A percentile compares a stretch with the other conserved stretches of the same genome.
phyloP scores from a whole-genome alignment of 257 asterid genomes.

The Fraxinus cuspidata region DNA sequence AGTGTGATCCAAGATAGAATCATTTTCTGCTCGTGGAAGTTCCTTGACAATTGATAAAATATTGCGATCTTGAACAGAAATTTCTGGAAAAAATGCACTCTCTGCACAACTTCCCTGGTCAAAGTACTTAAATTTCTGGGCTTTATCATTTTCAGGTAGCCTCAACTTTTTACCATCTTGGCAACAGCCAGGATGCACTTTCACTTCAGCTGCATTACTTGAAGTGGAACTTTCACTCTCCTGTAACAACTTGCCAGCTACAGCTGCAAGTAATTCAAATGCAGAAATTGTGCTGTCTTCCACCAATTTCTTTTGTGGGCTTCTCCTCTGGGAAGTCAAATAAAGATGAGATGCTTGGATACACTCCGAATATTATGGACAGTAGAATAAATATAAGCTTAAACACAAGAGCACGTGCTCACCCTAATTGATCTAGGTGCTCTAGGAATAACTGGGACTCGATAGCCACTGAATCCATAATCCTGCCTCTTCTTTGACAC shows the following conservation, averaged over 20 bases:
- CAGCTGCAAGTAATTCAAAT: slow-evolving; percentile 92
- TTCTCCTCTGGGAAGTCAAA: slow-evolving; percentile 57
- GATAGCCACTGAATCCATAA: slow-evolving; percentile 43
- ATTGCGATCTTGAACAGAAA: slow-evolving; percentile 37
- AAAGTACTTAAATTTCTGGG: slow-evolving; percentile 52
- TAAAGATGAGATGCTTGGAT: slow-evolving; percentile 19
- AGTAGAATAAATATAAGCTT: slow-evolving; percentile 20
- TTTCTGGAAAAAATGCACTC: slow-evolving; percentile 56
- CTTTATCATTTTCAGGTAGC: slow-evolving; percentile 41
- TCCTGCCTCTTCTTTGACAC: slow-evolving; percentile 60
- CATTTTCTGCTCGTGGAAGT: slow-evolving; percentile 40
- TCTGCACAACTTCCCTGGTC: slow-evolving; percentile 87
- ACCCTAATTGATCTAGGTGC: slow-evolving; percentile 83
- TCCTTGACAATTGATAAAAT: slow-evolving; percentile 39
- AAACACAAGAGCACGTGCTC: slow-evolving; percentile 20
- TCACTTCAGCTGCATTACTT: slow-evolving; percentile 60
- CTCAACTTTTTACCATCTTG: slow-evolving; percentile 35
- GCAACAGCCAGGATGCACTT: slow-evolving; percentile 32
- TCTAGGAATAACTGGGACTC: slow-evolving; percentile 56
- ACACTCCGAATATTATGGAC: slow-evolving; percentile 14
- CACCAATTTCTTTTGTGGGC: slow-evolving; percentile 37
- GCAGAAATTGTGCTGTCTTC: slow-evolving; percentile 73
- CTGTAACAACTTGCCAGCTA: slow-evolving; percentile 84
- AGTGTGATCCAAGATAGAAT: slow-evolving; percentile 46
- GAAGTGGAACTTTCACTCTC: slow-evolving; percentile 91